Evolutionary conservation across 2,329 filamentous ascomycete genomes (phyloP), one percentile per base, ranked within the genome.

Genomic region (Trichophyton simii): DNA sequence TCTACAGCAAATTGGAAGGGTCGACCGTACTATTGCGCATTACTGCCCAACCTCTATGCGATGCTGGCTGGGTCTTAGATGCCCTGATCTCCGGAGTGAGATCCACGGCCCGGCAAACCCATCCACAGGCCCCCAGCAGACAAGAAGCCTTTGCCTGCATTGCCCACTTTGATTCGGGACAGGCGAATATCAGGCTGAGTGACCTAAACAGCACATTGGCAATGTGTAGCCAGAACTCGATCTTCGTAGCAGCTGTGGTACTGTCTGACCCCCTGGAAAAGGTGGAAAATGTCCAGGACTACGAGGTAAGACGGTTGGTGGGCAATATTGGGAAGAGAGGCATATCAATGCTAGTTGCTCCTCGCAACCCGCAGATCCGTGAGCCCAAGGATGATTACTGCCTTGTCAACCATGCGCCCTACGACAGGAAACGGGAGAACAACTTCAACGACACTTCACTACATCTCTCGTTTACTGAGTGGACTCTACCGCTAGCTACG

Each of bases 191-290:
- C 11, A 22, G 38, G 8, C 42, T 48, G 1, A 15, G 13, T 0
- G 34, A 34, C 4, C 25, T 59, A 4, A n/a, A 48, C 1, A 25
- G 20, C 3, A 50, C 55, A 3, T 20, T 60, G 8, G 28, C 61
- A 25, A 34, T 62, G 18, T 59, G 50, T 15, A 46, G 15, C 13
- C 15, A 31, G 9, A 58, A 62, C 25, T 62, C 61, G 9, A 46
- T 62, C 1, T 62, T 34, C 25, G 57, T 62, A 22, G n/a, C 28
- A 3, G 31, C 83, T 94, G 99, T 87, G 92, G 94, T 79, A 94
- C 94, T 77, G 95, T 91, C 75, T 91, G 92, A 75, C 94, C 94
- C 72, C 96, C 91, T 75, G 55, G 60, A 55, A 48, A 48, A 83
- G 3, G 15, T 75, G 55, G 60, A 55, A 48, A 48, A 83, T 1